Evolutionary conservation across 495 filamentous ascomycete species (phyloP).

Genomic region (Hypomontagnella submonticulosa): DNA sequence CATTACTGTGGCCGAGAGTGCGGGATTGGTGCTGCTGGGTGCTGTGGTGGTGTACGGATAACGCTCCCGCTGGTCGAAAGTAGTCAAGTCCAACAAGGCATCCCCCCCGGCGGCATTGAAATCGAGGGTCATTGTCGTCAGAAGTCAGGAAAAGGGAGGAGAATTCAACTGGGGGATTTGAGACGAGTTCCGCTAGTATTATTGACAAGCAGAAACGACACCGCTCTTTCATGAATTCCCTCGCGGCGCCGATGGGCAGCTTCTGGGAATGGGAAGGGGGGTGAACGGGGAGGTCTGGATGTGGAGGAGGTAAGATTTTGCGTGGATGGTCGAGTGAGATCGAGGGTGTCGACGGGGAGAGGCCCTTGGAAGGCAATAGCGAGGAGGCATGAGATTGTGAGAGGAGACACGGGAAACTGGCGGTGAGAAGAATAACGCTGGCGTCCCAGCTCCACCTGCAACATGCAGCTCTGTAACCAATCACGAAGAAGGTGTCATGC

Average conservation of each 20-base stretch:
- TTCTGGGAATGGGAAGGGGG: constrained; percentile 42
- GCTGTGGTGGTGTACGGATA: constrained; percentile 60
- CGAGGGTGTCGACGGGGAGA: constrained; percentile 48
- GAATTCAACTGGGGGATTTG: constrained; percentile 48
- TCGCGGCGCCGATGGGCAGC: constrained; percentile 42
- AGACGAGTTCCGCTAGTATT: constrained; percentile 53
- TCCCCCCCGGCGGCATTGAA: constrained; percentile 64
- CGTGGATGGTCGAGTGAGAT: constrained; percentile 52
- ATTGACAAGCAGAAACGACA: constrained; percentile 50
- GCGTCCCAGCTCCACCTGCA: constrained; percentile 52
- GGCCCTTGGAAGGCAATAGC: constrained; percentile 47
- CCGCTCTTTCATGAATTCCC: constrained; percentile 53
- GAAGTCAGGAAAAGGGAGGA: constrained; percentile 50
- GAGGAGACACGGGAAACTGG: constrained; percentile 52
- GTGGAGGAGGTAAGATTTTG: constrained; percentile 52
- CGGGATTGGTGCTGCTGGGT: constrained; percentile 52
- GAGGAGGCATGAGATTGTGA: constrained; percentile 47
- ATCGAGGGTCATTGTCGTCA: constrained; percentile 66
- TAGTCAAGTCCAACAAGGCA: constrained; percentile 63
- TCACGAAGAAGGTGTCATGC: constrained; percentile 40
- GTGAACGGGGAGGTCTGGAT: constrained; percentile 37
- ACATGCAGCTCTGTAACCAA: constrained; percentile 46
- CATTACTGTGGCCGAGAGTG: constrained; percentile 56
- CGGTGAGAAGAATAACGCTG: constrained; percentile 52
- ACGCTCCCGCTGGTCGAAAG: constrained; percentile 65